These are phyloP conservation scores for Alternaria sp. DNA, from an alignment of 2,329 filamentous ascomycete genomes.

Conservation along the genomic window DNA sequence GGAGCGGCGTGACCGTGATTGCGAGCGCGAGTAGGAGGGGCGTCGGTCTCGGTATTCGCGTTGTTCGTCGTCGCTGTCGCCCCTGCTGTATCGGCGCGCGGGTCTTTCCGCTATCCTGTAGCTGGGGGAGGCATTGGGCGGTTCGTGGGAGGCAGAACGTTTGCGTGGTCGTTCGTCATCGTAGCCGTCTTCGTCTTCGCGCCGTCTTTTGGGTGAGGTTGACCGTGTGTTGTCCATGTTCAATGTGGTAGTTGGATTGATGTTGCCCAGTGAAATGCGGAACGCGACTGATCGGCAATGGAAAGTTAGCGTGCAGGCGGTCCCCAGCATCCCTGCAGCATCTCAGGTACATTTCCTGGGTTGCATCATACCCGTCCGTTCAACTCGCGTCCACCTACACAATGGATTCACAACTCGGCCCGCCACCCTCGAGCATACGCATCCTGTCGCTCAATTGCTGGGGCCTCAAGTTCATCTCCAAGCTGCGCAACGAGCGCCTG, in stretches of 20 bases:
- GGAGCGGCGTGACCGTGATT: constrained; percentile 20
- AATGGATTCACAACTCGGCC: constrained; percentile 28
- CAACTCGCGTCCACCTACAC: background rate
- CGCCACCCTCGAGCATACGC: constrained; percentile 64
- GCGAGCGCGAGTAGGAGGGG: constrained; percentile 26
- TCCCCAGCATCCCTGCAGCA: constrained; percentile 17
- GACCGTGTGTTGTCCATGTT: constrained; percentile 27
- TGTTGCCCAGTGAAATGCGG: constrained; percentile 6
- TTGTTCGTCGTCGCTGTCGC: constrained; percentile 40
- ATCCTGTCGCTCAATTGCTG: constrained; percentile 95
- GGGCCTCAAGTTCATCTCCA: constrained; percentile 88
- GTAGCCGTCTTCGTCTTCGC: constrained; percentile 36
- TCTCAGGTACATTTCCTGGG: constrained; percentile 14
- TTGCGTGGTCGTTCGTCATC: constrained; percentile 39
- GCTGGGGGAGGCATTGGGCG: constrained; percentile 31
- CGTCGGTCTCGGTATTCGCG: constrained; percentile 34
- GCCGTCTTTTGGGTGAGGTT: constrained; percentile 37
- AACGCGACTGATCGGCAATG: constrained; percentile 17
- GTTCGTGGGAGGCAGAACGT: constrained; percentile 42
- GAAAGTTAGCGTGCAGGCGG: constrained; percentile 11
- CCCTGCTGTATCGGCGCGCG: constrained; percentile 41
- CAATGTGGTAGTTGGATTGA: background rate
- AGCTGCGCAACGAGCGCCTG: constrained; percentile 77
- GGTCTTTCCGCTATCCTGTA: constrained; percentile 45
- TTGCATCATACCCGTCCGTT: constrained; percentile 18